Evolutionary conservation across 2,329 filamentous ascomycete genomes (phyloP), one percentile per base, ranked within the genome.

Genomic region (Lojkania enalia): DNA sequence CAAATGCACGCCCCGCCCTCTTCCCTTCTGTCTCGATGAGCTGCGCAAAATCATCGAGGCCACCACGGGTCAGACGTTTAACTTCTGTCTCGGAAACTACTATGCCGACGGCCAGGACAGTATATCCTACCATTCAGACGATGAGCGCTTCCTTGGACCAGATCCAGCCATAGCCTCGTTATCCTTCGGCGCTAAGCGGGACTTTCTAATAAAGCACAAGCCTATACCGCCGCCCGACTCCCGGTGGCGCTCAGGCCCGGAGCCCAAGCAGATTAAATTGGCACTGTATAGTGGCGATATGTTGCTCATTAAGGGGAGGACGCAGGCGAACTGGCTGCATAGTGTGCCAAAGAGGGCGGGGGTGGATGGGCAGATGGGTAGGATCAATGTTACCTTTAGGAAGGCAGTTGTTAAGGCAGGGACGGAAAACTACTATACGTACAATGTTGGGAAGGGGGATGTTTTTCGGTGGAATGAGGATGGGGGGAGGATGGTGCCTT

Each of bases 41-140:
- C 75, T 92, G 5, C 79, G 83, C 7, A 71, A 67, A 23, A 75
- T 82, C 7, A 83, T 86, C 1, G 86, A 92, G 66, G 75, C 77
- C 3, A 80, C 81, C 0, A 88, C 85, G 0, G 78, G 77, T n/a
- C 80, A 81, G 58, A 77, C 62, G 1, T 92, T 86, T 70, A 92
- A 92, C 63, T 89, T 91, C 63, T 87, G 84, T 48, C 77, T 92
- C 1, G 86, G 92, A 3, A 92, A 92, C 61, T 92, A 92, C 71
- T 92, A 92, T 61, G 84, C 85, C n/a, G 81, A 80, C 3, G 87
- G 88, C 0, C 74, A 81, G 4, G 87, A 92, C 64, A 88, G 85
- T 54, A 92, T 92, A 37, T 80, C 84, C 9, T 92, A 86, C 60
- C 87, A 92, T 67, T 87, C 84, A 37, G 88, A 92, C 55, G 87